Evolutionary conservation across 1,284 basidiomycete genomes (phyloP), one percentile per base, ranked within the genome.

Genomic region (Irpex sp.): DNA sequence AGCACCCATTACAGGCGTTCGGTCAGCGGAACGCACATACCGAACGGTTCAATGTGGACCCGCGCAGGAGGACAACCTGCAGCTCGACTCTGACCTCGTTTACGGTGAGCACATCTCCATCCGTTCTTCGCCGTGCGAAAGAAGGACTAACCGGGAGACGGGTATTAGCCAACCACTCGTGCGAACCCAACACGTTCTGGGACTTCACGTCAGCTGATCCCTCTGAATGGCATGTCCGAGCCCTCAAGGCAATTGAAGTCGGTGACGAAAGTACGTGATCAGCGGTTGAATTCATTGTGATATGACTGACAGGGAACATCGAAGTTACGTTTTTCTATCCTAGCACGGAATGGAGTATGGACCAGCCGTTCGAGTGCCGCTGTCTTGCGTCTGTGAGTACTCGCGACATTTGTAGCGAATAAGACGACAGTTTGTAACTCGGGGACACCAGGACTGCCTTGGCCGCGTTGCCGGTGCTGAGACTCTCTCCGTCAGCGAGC

Each of bases 281-380:
- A 17, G n/a, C 9, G 13, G 35, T 5, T 13, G 19, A 21, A 57
- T 11, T 2, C 37, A 68, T 47, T 73, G 75, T 49, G 64, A 79
- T 19, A 33, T 65, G 68, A 9, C 60, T 67, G 60, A 56, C 39
- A 55, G 6, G 21, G 21, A 31, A 13, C 4, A 15, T 19, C 33
- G 51, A 49, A 85, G 86, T 72, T 72, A 85, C 71, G 68, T 89
- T 85, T 72, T 89, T 88, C 71, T 89, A 90, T 71, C 87, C 87
- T 13, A 83, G 81, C 66, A 89, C 86, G 5, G 88, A 90, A 71
- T 90, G 88, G 87, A 80, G 85, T 60, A 89, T 90, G 87, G 85
- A 80, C 11, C 85, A 62, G 31, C 79, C 83, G 1, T 90, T 90
- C 69, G 73, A 78, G 35, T 90, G 87, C 72, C 67, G 72, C 39